These are phyloP conservation scores for Aspergillus aculeatinus DNA, from an alignment of 2,329 filamentous ascomycete genomes.

Conservation along the genomic window DNA sequence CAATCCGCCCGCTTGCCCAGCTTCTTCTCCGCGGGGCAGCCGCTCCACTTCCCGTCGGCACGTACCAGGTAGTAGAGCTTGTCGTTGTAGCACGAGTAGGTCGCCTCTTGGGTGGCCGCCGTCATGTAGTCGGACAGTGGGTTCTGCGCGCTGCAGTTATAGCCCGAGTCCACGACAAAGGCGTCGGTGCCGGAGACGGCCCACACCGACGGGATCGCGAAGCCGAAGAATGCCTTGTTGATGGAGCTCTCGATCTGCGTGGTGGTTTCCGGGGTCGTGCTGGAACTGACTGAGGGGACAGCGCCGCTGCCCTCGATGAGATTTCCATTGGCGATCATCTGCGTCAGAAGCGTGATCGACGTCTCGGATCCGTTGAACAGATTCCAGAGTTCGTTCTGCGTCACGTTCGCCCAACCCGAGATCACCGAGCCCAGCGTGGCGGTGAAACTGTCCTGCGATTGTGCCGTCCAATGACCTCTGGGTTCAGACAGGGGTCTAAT, in stretches of 20 bases:
- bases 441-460: not conserved
- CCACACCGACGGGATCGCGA: not conserved
- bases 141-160: not conserved
- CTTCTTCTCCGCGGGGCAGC: not conserved
- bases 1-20: not conserved
- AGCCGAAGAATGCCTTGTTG: slow-evolving; percentile 1
- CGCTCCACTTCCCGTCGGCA: not conserved
- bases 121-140: not conserved
- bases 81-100: not conserved
- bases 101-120: not conserved
- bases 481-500: not conserved
- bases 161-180: not conserved
- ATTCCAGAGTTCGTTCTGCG: not conserved
- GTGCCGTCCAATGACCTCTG: not conserved
- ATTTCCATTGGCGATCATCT: not conserved
- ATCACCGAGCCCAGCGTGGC: not conserved
- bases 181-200: not conserved
- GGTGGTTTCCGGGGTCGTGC: not conserved
- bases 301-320: not conserved
- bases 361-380: not conserved
- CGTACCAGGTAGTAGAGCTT: not conserved
- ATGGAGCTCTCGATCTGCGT: not conserved
- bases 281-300: not conserved
- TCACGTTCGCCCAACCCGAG: not conserved
- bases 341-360: not conserved